Base-by-base conservation (phyloP, 2,329 filamentous ascomycete species). In the Raffaelea deltoideospora region DNA sequence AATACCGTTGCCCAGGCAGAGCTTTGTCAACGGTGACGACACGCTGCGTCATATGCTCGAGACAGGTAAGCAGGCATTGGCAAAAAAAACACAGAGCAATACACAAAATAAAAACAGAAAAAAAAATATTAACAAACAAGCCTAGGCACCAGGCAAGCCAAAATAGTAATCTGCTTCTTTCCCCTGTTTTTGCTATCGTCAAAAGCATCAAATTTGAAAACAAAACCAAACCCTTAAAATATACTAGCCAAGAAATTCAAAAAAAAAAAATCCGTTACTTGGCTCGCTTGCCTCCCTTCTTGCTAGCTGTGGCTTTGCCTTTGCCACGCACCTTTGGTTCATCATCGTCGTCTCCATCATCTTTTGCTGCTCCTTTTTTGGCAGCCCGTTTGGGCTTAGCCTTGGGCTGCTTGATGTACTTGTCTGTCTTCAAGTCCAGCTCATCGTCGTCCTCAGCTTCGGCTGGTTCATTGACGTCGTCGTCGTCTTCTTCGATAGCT, bases 401-500 rank as follows among this genome's bases (percentile, higher is more conserved):
- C 66, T 94, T 95, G 11, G 88, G 84, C 52, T 80, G 71, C 56
- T 90, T 93, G 54, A 96, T 87, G 51, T 93, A 95, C 57, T 95
- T 96, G 59, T 98, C 90, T 53, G 88, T 93, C 51, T 80, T 85
- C 35, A 96, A 56, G 53, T 93, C 85, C n/a, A 76, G 61, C n/a
- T n/a, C n/a, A 37, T 86, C 80, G 14, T 84, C 81, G 11, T 84
- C 79, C 4, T 83, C 80, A 1, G 67, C 73, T 30, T 75, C 72
- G 2, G 60, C 69, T 3, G 63, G 54, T 26, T 72, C 69, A 1
- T 64, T 60, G 24, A 76, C 76, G n/a, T 67, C 77, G 17, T 90
- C 86, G 35, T 93, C 88, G 5, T 85, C 86, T 47, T 93, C 88
- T 34, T 96, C 87, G 37, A 98, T 79, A 2, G 87, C 90, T 58